phyloP scores from a whole-genome alignment of 2,329 filamentous ascomycete genomes.

The Hypoxylon sp. region DNA sequence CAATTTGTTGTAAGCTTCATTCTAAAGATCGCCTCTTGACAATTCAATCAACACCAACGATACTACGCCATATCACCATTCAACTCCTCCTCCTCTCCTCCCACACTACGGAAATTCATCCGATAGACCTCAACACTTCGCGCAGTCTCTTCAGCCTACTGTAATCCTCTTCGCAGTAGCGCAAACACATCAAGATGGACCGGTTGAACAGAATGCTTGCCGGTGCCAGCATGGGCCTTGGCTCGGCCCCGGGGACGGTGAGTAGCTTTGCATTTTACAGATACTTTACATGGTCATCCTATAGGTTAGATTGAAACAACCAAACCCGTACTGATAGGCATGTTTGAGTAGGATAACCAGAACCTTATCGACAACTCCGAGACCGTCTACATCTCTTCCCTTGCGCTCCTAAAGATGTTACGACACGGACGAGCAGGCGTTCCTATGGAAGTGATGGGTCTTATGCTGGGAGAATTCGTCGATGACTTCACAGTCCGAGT shows the following conservation, averaged over 20 bases:
- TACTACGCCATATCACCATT: slow-evolving; percentile 5
- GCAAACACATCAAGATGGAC: slow-evolving; percentile 75
- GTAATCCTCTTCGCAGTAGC: slow-evolving; percentile 22
- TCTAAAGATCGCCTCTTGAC: slow-evolving; percentile 29
- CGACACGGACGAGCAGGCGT: slow-evolving; percentile 97
- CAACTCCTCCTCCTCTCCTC: neutral
- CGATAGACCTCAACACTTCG: neutral
- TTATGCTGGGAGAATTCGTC: slow-evolving; percentile 99
- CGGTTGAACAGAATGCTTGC: slow-evolving; percentile 91
- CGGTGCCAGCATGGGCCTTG: slow-evolving; percentile 76
- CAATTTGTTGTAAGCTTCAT: slow-evolving; percentile 39
- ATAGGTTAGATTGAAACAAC: too few relatives aligned
- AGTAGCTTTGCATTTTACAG: slow-evolving; percentile 51
- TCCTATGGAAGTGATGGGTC: slow-evolving; percentile 99
- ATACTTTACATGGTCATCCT: neutral
- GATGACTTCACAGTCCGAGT: slow-evolving; percentile 99
- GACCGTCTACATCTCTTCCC: slow-evolving; percentile 98
- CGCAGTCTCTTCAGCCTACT: slow-evolving; percentile 15
- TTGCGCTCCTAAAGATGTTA: slow-evolving; percentile 98
- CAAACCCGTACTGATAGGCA: slow-evolving; percentile 33
- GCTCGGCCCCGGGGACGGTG: slow-evolving; percentile 73
- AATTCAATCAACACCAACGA: slow-evolving; percentile 30
- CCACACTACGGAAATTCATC: neutral
- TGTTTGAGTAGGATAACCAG: slow-evolving; percentile 78
- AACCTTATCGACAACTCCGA: slow-evolving; percentile 98